Evolutionary conservation across 108 stramenopile species (phyloP).

Genomic region (Skeletonema marinoi): DNA sequence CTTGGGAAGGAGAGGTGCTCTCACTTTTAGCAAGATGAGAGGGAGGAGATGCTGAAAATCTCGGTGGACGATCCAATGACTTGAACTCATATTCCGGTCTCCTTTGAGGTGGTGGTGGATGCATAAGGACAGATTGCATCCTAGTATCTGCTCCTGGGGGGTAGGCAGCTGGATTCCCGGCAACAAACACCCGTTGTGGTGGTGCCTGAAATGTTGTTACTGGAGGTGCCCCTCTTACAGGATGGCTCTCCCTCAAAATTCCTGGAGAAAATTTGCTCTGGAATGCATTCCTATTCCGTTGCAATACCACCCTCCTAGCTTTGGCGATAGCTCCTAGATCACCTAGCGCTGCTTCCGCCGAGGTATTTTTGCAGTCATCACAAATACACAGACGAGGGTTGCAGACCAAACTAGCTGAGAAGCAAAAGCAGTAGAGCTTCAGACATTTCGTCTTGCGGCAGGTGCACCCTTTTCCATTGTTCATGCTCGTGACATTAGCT

Average conservation of each 20-base stretch:
- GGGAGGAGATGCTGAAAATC: background rate
- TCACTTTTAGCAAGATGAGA: background rate
- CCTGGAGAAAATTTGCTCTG: slow-evolving; percentile 61
- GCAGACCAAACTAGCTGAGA: slow-evolving; percentile 69
- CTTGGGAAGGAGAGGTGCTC: background rate
- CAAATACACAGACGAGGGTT: slow-evolving; percentile 67
- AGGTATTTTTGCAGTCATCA: slow-evolving; percentile 69
- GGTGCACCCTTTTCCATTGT: slow-evolving; percentile 31
- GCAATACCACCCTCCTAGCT: slow-evolving; percentile 57
- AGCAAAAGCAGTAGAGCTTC: slow-evolving; percentile 91
- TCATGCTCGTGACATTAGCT: background rate
- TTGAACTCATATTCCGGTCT: slow-evolving; percentile 28
- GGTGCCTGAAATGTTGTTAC: background rate
- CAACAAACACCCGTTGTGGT: background rate
- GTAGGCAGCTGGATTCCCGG: background rate
- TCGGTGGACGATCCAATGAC: slow-evolving; percentile 28
- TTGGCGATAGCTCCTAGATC: slow-evolving; percentile 48
- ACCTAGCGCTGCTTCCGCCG: slow-evolving; percentile 33
- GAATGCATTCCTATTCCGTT: slow-evolving; percentile 80
- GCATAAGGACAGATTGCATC: background rate
- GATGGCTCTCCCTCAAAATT: background rate
- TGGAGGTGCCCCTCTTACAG: background rate
- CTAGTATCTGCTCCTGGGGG: background rate
- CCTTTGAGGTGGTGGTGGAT: slow-evolving; percentile 3
- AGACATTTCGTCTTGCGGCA: slow-evolving; percentile 69